Conservation (phyloP, 2,329 filamentous ascomycete species). For the Hymenoscyphus repandus region DNA sequence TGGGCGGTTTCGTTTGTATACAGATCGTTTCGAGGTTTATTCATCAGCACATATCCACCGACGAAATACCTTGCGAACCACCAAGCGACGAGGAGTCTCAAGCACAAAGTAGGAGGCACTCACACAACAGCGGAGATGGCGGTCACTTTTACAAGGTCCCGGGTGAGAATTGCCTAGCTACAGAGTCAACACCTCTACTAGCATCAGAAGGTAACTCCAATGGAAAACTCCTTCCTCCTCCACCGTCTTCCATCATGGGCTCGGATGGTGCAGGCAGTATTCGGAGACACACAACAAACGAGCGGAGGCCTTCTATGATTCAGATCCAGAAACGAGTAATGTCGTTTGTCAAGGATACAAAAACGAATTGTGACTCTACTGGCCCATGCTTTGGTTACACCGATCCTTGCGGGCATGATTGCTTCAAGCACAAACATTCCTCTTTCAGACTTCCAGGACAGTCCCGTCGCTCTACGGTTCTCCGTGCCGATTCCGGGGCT, state of each 20-base stretch:
- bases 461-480: neutral
- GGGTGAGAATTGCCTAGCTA: constrained; percentile 13
- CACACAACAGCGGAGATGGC: constrained; percentile 9
- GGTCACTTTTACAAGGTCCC: constrained; percentile 1
- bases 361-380: constrained; percentile 54
- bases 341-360: constrained; percentile 62
- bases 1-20: constrained; percentile 69
- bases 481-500: neutral
- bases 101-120: constrained; percentile 19
- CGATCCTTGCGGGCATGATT: constrained; percentile 51
- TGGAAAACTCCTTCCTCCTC: constrained; percentile 9
- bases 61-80: constrained; percentile 77
- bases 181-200: constrained; percentile 28
- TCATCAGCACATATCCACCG: constrained; percentile 70
- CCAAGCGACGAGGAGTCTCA: constrained; percentile 53
- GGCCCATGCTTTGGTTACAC: constrained; percentile 60
- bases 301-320: constrained; percentile 48
- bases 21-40: constrained; percentile 67
- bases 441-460: neutral
- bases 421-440: constrained; percentile 54
- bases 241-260: neutral
- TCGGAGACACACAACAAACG: constrained; percentile 1
- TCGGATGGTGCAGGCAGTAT: constrained; percentile 5
- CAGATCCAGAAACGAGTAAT: constrained; percentile 52
- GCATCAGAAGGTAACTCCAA: constrained; percentile 10